Percentiles rank a stretch among this genome's conserved stretches.
Evolutionary conservation across 2,329 filamentous ascomycete species (phyloP).

Genomic region (Colletotrichum trifolii): DNA sequence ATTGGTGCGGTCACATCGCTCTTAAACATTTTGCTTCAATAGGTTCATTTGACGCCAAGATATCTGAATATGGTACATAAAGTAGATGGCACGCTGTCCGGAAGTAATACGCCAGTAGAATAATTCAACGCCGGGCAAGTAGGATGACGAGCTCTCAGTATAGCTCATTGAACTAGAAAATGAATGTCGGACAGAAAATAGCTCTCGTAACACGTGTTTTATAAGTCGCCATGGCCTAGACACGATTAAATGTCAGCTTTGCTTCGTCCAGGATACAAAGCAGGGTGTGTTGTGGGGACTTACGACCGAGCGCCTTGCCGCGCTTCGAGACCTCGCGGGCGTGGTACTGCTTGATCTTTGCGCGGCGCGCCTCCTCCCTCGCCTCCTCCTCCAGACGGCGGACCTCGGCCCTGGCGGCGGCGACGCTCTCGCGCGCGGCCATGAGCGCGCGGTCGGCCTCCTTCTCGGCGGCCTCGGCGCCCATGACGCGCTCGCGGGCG

Average conservation of each 20-base stretch:
- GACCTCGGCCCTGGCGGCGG: conserved; percentile 72
- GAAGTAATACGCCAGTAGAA: too few relatives aligned
- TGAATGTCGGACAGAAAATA: too few relatives aligned
- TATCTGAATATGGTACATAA: too few relatives aligned
- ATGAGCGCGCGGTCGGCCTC: conserved; percentile 74
- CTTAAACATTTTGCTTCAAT: too few relatives aligned
- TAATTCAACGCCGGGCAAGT: too few relatives aligned
- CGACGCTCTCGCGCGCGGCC: conserved; percentile 67
- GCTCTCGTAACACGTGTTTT: too few relatives aligned
- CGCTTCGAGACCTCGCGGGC: conserved; percentile 74
- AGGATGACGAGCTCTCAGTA: too few relatives aligned
- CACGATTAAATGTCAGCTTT: background rate
- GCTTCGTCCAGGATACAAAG: background rate
- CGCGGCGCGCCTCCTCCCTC: conserved; percentile 70
- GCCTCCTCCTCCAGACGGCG: conserved; percentile 73
- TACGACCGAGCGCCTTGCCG: conserved; percentile 76
- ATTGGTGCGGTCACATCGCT: too few relatives aligned
- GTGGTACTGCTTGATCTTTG: conserved; percentile 76
- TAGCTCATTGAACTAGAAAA: too few relatives aligned
- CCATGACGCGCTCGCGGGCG: conserved; percentile 70
- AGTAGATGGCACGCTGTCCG: too few relatives aligned
- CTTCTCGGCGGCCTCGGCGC: conserved; percentile 71
- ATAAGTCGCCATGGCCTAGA: conserved; percentile 28
- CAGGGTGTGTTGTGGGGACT: conserved; percentile 46
- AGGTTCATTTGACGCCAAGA: too few relatives aligned